Conservation (phyloP, 768 basidiomycete species). For the Tephrocybe sp. region DNA sequence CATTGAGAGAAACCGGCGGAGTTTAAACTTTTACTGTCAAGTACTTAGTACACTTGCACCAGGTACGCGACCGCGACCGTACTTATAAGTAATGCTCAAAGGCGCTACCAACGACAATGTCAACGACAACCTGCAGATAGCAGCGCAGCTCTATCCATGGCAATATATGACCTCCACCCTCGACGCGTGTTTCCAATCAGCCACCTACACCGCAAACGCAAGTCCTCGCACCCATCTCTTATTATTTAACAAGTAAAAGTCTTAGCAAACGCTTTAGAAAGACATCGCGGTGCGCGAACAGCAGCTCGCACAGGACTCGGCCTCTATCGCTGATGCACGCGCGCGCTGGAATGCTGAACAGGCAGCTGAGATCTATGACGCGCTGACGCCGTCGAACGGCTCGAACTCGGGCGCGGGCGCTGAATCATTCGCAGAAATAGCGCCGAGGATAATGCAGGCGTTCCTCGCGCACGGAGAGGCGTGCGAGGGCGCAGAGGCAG, state of each 20-base stretch:
- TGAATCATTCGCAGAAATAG: slow-evolving; percentile 38
- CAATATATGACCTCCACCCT: slow-evolving; percentile 56
- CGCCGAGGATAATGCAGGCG: slow-evolving; percentile 44
- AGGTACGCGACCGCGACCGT: no score
- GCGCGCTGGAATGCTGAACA: slow-evolving; percentile 42
- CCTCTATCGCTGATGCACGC: slow-evolving; percentile 37
- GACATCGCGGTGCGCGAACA: slow-evolving; percentile 32
- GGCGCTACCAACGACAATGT: slow-evolving; percentile 21
- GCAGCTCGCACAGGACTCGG: slow-evolving; percentile 36
- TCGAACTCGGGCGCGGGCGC: background rate
- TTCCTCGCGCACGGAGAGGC: slow-evolving; percentile 46
- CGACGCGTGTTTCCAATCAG: slow-evolving; percentile 43
- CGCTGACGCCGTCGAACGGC: slow-evolving; percentile 34
- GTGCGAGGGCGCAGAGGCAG: slow-evolving; percentile 37
- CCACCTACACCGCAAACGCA: slow-evolving; percentile 35
- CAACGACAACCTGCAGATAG: slow-evolving; percentile 42
- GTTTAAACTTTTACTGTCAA: no score
- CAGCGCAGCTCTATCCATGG: slow-evolving; percentile 58
- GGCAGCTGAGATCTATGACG: slow-evolving; percentile 43
- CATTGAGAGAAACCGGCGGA: slow-evolving; percentile 36
- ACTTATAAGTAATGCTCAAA: no score
- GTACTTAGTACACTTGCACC: no score
- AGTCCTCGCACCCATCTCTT: slow-evolving; percentile 6
- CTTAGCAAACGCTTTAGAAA: slow-evolving; percentile 24
- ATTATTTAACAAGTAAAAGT: background rate